Percentiles rank a stretch among this genome's conserved stretches.
Evolutionary conservation across 192 early-diverging fungal species (phyloP).

Genomic region (Coemansia sp.): DNA sequence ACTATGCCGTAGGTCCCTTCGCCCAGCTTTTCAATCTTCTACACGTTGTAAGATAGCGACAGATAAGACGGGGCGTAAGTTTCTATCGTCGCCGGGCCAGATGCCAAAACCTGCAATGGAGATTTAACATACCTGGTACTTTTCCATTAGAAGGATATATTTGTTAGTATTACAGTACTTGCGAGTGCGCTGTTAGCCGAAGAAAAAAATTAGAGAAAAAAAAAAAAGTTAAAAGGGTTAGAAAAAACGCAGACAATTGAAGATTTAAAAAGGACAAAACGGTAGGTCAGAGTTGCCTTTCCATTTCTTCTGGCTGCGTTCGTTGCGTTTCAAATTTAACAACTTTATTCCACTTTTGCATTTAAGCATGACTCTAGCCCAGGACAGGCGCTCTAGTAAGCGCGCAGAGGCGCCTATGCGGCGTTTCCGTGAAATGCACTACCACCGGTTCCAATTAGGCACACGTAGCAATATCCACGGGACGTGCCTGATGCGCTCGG

Average conservation of each 20-base stretch:
- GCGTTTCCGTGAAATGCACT: slow-evolving; percentile 52
- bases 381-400: slow-evolving; percentile 2
- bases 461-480: slow-evolving; percentile 52
- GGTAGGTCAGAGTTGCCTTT: not conserved
- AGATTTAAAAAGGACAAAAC: not conserved
- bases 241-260: not conserved
- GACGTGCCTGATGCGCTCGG: slow-evolving; percentile 40
- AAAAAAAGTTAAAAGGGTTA: not conserved
- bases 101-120: no score
- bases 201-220: not conserved
- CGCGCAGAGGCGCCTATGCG: slow-evolving; percentile 20
- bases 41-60: not conserved
- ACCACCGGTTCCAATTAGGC: slow-evolving; percentile 47
- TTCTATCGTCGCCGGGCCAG: not conserved
- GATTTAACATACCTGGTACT: slow-evolving; percentile 57
- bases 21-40: slow-evolving; percentile 99
- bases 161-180: slow-evolving; percentile 9
- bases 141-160: slow-evolving; percentile 52
- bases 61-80: not conserved
- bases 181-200: not conserved
- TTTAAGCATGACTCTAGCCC: not conserved
- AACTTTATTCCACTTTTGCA: not conserved
- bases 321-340: not conserved
- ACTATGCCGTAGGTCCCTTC: slow-evolving; percentile 99
- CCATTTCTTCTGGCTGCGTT: not conserved